Evolutionary conservation across 345 rosid genomes (phyloP).

Genomic region (Salix arbutifolia): DNA sequence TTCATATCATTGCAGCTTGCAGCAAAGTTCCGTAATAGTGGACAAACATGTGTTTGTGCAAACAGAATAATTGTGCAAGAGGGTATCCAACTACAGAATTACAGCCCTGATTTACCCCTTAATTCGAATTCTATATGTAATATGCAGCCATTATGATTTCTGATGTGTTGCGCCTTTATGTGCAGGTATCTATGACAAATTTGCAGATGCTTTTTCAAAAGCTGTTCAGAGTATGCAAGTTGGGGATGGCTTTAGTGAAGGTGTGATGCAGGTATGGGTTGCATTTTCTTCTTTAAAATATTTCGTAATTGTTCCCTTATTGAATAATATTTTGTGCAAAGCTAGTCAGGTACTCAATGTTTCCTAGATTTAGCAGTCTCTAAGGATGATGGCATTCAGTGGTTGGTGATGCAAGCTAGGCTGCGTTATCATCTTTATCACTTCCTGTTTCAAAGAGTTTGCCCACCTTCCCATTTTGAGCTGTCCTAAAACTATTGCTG

Average conservation of each 20-base stretch:
- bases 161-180: not conserved
- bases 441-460: not conserved
- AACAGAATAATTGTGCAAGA: conserved; percentile 92
- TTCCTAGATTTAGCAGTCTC: not conserved
- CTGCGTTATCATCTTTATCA: not conserved
- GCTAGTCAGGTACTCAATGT: not conserved
- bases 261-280: conserved; percentile 56
- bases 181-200: conserved; percentile 90
- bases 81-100: conserved; percentile 42
- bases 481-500: not conserved
- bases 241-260: conserved; percentile 90
- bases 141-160: not conserved
- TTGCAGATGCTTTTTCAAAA: conserved; percentile 74
- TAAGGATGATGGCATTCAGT: not conserved
- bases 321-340: not conserved
- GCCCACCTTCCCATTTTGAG: not conserved
- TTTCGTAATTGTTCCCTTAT: not conserved
- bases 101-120: not conserved
- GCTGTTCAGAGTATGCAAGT: conserved; percentile 84
- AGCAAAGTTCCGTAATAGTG: conserved; percentile 89
- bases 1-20: conserved; percentile 62
- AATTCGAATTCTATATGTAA: not conserved
- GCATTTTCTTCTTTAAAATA: not conserved
- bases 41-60: conserved; percentile 97
- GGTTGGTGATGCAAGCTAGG: not conserved